Evolutionary conservation across 495 filamentous ascomycete species (phyloP).

Genomic region (Endocarpon pusillum): DNA sequence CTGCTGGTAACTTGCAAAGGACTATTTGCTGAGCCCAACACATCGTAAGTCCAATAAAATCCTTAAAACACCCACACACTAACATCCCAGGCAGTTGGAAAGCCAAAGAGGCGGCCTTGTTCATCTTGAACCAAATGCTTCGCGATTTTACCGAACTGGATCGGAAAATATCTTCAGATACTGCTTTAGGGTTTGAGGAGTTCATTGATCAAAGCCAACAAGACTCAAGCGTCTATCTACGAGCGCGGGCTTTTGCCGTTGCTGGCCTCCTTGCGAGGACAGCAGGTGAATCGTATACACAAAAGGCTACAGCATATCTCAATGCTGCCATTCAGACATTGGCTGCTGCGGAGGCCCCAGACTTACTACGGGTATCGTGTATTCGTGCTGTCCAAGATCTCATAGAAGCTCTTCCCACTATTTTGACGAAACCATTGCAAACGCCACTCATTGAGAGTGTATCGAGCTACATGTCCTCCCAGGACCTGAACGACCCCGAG

Average conservation of each 20-base stretch:
- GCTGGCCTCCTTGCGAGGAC: constrained; percentile 52
- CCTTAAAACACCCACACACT: constrained; percentile 7
- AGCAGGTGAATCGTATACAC: constrained; percentile 34
- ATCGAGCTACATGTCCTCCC: constrained; percentile 54
- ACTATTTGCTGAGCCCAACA: constrained; percentile 36
- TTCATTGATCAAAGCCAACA: constrained; percentile 67
- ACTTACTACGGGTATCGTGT: constrained; percentile 81
- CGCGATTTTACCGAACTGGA: constrained; percentile 64
- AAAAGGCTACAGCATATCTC: constrained; percentile 42
- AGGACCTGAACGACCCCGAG: constrained; percentile 70
- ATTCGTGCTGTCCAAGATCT: constrained; percentile 80
- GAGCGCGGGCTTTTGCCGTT: constrained; percentile 71
- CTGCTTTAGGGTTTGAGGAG: constrained; percentile 54
- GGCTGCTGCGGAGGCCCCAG: constrained; percentile 58
- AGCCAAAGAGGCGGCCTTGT: constrained; percentile 62
- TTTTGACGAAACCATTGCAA: constrained; percentile 45
- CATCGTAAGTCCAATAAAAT: constrained; percentile 29
- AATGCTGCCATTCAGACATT: constrained; percentile 35
- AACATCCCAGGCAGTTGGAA: constrained; percentile 34
- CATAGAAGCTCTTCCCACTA: constrained; percentile 37
- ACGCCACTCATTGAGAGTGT: constrained; percentile 56
- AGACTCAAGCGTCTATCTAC: constrained; percentile 47
- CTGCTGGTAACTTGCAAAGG: constrained; percentile 55
- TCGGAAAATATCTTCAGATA: constrained; percentile 42
- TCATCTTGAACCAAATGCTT: constrained; percentile 61